phyloP scores from a whole-genome alignment of 768 basidiomycete species.

The Tephrocybe sp. region DNA sequence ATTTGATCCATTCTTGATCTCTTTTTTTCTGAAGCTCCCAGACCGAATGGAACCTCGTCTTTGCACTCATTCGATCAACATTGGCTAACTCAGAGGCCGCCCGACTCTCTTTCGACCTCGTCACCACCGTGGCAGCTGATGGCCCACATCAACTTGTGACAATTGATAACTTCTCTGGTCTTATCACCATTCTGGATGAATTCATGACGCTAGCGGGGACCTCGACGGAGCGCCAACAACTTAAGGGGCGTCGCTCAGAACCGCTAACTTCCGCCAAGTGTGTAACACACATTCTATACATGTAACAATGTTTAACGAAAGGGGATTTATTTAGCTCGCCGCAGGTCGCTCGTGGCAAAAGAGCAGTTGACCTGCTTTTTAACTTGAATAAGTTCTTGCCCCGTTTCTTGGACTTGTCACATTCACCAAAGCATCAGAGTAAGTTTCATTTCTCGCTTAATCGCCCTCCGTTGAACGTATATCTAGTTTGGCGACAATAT shows the following conservation, averaged over 20 bases:
- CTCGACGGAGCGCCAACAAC: slow-evolving; percentile 55
- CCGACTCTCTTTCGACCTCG: slow-evolving; percentile 76
- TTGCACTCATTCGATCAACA: slow-evolving; percentile 83
- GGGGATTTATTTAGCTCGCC: slow-evolving; percentile 62
- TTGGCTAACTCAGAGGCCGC: slow-evolving; percentile 86
- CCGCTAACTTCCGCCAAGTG: slow-evolving; percentile 52
- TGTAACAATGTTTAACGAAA: not conserved
- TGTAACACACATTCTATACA: slow-evolving; percentile 12
- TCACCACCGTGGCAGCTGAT: slow-evolving; percentile 63
- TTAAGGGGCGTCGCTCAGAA: slow-evolving; percentile 48
- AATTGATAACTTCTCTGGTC: slow-evolving; percentile 75
- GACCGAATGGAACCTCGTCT: slow-evolving; percentile 95
- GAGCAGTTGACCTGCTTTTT: slow-evolving; percentile 78
- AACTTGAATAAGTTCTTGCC: slow-evolving; percentile 67
- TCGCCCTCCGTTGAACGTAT: slow-evolving; percentile 1
- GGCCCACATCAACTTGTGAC: slow-evolving; percentile 61
- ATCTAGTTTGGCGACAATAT: slow-evolving; percentile 71
- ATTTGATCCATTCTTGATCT: not conserved
- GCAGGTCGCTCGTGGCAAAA: slow-evolving; percentile 74
- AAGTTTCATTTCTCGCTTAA: slow-evolving; percentile 4
- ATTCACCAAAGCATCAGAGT: slow-evolving; percentile 43
- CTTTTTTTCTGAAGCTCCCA: slow-evolving; percentile 54
- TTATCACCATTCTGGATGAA: slow-evolving; percentile 81
- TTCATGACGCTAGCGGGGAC: slow-evolving; percentile 75
- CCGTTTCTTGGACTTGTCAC: slow-evolving; percentile 49